Percentiles rank a stretch among this genome's conserved stretches.
These are phyloP conservation scores for Moringa oleifera DNA, from an alignment of 345 rosid species.

Conservation along the genomic window DNA sequence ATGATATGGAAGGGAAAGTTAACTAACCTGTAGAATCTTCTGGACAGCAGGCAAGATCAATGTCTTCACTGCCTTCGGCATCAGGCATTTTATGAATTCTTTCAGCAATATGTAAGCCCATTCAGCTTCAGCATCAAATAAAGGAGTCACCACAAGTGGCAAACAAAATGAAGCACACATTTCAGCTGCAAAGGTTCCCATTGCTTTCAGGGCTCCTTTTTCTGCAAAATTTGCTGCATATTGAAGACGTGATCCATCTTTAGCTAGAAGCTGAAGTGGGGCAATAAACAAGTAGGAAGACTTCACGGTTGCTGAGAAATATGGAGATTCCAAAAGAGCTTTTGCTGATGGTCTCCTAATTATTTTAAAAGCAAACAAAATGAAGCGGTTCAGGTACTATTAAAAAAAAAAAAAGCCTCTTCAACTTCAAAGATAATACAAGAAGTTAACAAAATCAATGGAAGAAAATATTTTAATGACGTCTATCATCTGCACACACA, in stretches of 20 bases:
- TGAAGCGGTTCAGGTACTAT: constrained; percentile 7
- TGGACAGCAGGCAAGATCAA: constrained; percentile 72
- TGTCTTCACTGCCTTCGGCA: constrained; percentile 57
- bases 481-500: background rate
- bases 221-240: constrained; percentile 83
- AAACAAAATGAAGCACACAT: constrained; percentile 72
- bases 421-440: background rate
- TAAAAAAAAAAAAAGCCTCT: background rate
- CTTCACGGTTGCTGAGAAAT: constrained; percentile 72
- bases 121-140: constrained; percentile 71
- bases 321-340: constrained; percentile 76
- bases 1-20: constrained; percentile 5
- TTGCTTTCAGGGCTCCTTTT: constrained; percentile 75
- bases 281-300: constrained; percentile 79
- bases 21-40: constrained; percentile 75
- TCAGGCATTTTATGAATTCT: constrained; percentile 68
- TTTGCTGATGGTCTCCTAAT: constrained; percentile 85
- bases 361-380: constrained; percentile 22
- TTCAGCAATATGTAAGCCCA: constrained; percentile 69
- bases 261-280: constrained; percentile 74
- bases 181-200: constrained; percentile 87
- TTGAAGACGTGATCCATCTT: constrained; percentile 56
- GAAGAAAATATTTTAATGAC: background rate
- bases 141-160: constrained; percentile 52
- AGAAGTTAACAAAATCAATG: background rate